Conservation (phyloP, 148 eudicot species). For the Camellia granthamiana region DNA sequence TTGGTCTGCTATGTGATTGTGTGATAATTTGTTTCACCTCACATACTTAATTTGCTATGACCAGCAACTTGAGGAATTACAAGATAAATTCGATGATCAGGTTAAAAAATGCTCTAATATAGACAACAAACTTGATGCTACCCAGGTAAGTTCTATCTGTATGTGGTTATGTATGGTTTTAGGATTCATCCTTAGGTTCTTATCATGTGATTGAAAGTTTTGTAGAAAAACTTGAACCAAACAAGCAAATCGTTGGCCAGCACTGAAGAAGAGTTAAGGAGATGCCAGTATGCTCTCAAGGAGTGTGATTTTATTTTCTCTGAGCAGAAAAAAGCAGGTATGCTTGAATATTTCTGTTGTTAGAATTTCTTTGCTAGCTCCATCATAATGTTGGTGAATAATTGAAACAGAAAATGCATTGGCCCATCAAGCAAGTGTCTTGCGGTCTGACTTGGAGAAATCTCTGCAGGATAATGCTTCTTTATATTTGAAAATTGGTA, state of each 20-base stretch:
- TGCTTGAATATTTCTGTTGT: neutral
- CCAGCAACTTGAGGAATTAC: constrained; percentile 65
- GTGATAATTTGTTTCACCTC: neutral
- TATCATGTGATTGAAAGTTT: neutral
- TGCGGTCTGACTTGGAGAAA: constrained; percentile 79
- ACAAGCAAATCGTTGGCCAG: constrained; percentile 38
- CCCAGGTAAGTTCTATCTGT: constrained; percentile 33
- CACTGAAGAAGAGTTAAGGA: constrained; percentile 42
- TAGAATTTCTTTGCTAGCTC: neutral
- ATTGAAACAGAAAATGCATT: constrained; percentile 65
- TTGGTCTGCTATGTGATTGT: neutral
- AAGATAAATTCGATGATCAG: constrained; percentile 49
- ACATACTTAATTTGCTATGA: neutral
- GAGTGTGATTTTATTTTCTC: constrained; percentile 52
- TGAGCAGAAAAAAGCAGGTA: constrained; percentile 61
- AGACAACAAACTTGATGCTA: constrained; percentile 50
- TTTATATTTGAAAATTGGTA: constrained; percentile 66
- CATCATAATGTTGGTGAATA: neutral
- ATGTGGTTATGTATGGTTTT: neutral
- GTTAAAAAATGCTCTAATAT: constrained; percentile 51
- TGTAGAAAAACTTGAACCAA: constrained; percentile 43
- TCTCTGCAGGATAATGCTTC: constrained; percentile 71
- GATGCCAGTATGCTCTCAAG: constrained; percentile 43
- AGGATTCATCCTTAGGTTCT: neutral
- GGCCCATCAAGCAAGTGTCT: constrained; percentile 69